Conservation (phyloP, 352 stramenopile genomes). For the Globisporangium splendens region DNA sequence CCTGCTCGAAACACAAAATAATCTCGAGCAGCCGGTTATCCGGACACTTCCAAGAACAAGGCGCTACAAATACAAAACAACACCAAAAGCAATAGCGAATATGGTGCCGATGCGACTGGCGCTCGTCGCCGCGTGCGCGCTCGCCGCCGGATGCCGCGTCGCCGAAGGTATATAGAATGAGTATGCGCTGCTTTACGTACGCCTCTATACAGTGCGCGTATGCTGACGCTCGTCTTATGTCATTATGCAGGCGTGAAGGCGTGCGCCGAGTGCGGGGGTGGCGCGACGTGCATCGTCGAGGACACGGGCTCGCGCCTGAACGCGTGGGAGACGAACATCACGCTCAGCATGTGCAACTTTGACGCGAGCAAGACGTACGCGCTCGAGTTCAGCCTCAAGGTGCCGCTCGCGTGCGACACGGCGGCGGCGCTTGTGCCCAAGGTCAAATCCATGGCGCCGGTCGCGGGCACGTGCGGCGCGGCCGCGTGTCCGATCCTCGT, state of each 20-base stretch:
- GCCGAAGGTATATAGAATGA: conserved; percentile 3
- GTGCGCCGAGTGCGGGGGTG: conserved; percentile 45
- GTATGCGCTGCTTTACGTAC: too few relatives aligned
- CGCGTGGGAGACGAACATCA: conserved; percentile 36
- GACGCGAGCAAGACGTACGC: conserved; percentile 30
- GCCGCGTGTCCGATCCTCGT: conserved; percentile 52
- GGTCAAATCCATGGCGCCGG: conserved; percentile 29
- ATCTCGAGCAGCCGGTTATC: too few relatives aligned
- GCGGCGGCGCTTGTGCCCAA: conserved; percentile 33
- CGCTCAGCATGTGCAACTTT: conserved; percentile 70
- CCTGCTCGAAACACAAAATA: not conserved
- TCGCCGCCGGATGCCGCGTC: conserved; percentile 1
- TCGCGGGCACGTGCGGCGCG: conserved; percentile 23
- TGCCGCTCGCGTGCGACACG: conserved; percentile 44
- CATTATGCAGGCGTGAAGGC: conserved; percentile 26
- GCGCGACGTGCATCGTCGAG: conserved; percentile 60
- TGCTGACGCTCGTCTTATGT: not conserved
- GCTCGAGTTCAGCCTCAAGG: conserved; percentile 43
- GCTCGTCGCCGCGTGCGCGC: conserved; percentile 1
- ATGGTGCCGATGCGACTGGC: too few relatives aligned
- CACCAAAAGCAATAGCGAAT: too few relatives aligned
- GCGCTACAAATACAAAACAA: too few relatives aligned
- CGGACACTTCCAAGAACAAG: conserved; percentile 3
- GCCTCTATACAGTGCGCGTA: too few relatives aligned
- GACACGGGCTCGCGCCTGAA: conserved; percentile 25